Percentiles rank a stretch among this genome's conserved stretches.
Evolutionary conservation across 192 early-diverging fungal species (phyloP).

Genomic region (Backusella liffmaniae): DNA sequence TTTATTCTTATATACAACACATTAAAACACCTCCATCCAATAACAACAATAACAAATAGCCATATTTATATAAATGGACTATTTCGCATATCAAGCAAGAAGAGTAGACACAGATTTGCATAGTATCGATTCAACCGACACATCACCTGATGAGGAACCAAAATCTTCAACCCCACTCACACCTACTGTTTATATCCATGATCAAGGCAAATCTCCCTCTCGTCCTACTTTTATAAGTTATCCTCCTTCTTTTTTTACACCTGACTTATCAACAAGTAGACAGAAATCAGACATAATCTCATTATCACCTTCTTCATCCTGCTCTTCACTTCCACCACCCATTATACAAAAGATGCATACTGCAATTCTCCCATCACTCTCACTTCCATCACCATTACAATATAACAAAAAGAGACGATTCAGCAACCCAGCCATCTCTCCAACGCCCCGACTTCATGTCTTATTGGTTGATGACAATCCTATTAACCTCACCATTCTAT

Average conservation of each 20-base stretch:
- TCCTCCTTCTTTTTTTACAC: background rate
- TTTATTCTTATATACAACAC: background rate
- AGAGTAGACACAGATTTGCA: background rate
- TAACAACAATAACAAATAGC: background rate
- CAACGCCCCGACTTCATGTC: slow-evolving; percentile 20
- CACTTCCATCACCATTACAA: slow-evolving; percentile 15
- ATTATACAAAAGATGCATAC: background rate
- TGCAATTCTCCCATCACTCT: background rate
- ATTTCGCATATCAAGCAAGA: slow-evolving; percentile 19
- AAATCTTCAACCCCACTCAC: slow-evolving; percentile 8
- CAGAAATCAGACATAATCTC: background rate
- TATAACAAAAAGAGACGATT: background rate
- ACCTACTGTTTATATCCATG: slow-evolving; percentile 13
- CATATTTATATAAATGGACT: slow-evolving; percentile 13
- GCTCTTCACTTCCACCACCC: slow-evolving; percentile 13
- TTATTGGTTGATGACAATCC: slow-evolving; percentile 69
- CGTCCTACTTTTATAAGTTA: slow-evolving; percentile 1
- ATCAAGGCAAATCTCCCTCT: background rate
- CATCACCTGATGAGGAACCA: background rate
- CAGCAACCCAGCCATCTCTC: slow-evolving; percentile 1
- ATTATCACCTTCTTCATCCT: slow-evolving; percentile 5
- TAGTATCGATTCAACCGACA: background rate
- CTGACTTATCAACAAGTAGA: background rate
- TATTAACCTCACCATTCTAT: slow-evolving; percentile 62
- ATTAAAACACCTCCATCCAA: background rate